Conservation (phyloP, 2,329 filamentous ascomycete genomes). For the Verticillium nonalfalfae region DNA sequence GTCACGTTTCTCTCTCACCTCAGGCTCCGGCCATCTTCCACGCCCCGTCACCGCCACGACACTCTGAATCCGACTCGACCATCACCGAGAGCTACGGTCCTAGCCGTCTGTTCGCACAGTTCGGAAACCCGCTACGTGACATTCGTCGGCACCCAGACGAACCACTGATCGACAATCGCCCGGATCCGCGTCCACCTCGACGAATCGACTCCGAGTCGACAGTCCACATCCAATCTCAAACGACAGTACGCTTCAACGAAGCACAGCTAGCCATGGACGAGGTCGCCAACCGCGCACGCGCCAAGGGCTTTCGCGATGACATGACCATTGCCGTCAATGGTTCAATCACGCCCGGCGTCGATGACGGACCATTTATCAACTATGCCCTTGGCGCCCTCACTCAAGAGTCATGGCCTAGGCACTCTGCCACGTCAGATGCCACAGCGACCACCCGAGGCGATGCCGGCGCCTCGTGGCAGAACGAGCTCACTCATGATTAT, state of each 20-base stretch:
- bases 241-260: slow-evolving; percentile 29
- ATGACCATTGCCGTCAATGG: slow-evolving; percentile 38
- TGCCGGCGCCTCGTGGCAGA: neutral
- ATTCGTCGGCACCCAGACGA: neutral
- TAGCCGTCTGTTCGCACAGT: slow-evolving; percentile 30
- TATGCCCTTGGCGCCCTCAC: slow-evolving; percentile 88
- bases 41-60: slow-evolving; percentile 31
- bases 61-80: slow-evolving; percentile 10
- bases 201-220: neutral
- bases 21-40: slow-evolving; percentile 26
- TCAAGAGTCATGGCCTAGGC: slow-evolving; percentile 58
- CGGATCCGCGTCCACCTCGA: slow-evolving; percentile 13
- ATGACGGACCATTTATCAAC: slow-evolving; percentile 82
- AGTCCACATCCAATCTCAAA: slow-evolving; percentile 5
- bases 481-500: neutral
- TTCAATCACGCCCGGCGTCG: slow-evolving; percentile 66
- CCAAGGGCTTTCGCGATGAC: slow-evolving; percentile 41
- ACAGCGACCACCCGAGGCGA: neutral
- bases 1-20: slow-evolving; percentile 23
- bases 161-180: slow-evolving; percentile 13
- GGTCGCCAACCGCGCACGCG: slow-evolving; percentile 11
- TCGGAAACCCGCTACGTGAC: slow-evolving; percentile 17
- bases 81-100: slow-evolving; percentile 32
- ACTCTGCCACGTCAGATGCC: slow-evolving; percentile 31
- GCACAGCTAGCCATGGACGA: slow-evolving; percentile 22